Evolutionary conservation across 208 protist genomes (phyloP).

Genomic region (Wallacemonas collosoma): DNA sequence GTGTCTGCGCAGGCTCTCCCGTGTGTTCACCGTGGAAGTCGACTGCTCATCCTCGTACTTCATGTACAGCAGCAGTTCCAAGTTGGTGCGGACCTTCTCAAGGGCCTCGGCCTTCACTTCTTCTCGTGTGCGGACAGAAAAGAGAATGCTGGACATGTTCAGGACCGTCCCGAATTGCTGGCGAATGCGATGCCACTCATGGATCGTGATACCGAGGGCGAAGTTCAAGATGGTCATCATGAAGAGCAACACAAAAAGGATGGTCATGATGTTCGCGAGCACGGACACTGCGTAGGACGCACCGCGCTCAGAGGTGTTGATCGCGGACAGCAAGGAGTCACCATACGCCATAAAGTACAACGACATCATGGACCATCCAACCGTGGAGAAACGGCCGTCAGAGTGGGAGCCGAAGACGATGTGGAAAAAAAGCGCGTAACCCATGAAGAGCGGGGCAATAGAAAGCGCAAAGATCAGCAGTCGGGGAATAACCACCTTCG

Average conservation of each 20-base stretch:
- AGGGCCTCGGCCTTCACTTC: slow-evolving; percentile 49
- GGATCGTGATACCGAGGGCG: slow-evolving; percentile 56
- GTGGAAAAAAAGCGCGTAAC: slow-evolving; percentile 50
- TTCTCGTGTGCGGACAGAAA: slow-evolving; percentile 44
- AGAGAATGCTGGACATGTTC: slow-evolving; percentile 41
- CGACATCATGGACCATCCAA: slow-evolving; percentile 42
- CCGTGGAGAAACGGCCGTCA: slow-evolving; percentile 34
- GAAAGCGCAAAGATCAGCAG: slow-evolving; percentile 44
- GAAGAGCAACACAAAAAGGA: slow-evolving; percentile 47
- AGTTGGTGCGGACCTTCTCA: slow-evolving; percentile 37
- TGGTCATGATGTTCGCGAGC: slow-evolving; percentile 43
- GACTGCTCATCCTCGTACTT: slow-evolving; percentile 28
- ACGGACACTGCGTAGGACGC: slow-evolving; percentile 28
- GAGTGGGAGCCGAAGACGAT: slow-evolving; percentile 60
- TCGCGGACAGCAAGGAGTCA: slow-evolving; percentile 50
- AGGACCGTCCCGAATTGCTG: slow-evolving; percentile 45
- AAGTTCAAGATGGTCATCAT: slow-evolving; percentile 71
- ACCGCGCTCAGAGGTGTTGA: slow-evolving; percentile 30
- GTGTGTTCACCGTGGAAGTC: not conserved
- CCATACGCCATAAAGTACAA: slow-evolving; percentile 65
- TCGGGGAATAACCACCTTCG: slow-evolving; percentile 38
- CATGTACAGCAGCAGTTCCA: slow-evolving; percentile 53
- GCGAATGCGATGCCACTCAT: slow-evolving; percentile 52
- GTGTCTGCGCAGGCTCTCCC: not conserved
- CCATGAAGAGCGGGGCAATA: slow-evolving; percentile 50